phyloP scores from a whole-genome alignment of 1,139 yeast genomes.

The Hemisphaericaspora xylofermentans region DNA sequence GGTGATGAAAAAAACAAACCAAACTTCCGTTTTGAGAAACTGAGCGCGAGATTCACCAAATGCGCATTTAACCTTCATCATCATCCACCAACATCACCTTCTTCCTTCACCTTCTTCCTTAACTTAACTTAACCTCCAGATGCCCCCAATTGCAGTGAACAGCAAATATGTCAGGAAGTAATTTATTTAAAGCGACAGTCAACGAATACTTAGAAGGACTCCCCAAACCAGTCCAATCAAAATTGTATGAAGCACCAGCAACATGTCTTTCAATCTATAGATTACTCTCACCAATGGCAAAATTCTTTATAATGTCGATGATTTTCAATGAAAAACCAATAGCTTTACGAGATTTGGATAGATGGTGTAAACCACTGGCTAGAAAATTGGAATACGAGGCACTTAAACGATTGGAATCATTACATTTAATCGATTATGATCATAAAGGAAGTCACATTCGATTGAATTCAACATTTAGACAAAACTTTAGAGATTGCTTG shows the following conservation, averaged over 20 bases:
- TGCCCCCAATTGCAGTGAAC: too few species aligned
- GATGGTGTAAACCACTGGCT: conserved; percentile 68
- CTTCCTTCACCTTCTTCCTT: not conserved
- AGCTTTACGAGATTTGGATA: conserved; percentile 63
- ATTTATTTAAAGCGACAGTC: conserved; percentile 69
- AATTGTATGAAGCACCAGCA: conserved; percentile 79
- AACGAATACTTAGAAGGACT: conserved; percentile 87
- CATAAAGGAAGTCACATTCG: conserved; percentile 53
- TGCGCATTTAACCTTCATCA: too few species aligned
- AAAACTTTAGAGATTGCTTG: conserved; percentile 75
- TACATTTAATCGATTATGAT: conserved; percentile 74
- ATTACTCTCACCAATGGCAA: conserved; percentile 83
- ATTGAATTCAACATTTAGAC: conserved; percentile 71
- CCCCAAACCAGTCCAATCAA: conserved; percentile 78
- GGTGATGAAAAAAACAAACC: too few species aligned
- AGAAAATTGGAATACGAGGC: conserved; percentile 70
- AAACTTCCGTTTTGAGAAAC: too few species aligned
- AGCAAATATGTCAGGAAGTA: conserved; percentile 44
- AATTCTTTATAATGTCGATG: conserved; percentile 85
- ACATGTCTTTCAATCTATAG: conserved; percentile 91
- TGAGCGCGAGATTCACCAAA: too few species aligned
- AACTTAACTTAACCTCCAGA: too few species aligned
- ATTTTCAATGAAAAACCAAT: conserved; percentile 78
- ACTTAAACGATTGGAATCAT: conserved; percentile 67
- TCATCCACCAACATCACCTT: not conserved